Evolutionary conservation across 1,284 basidiomycete species (phyloP), one percentile per base, ranked within the genome.

Genomic region (Ceratobasidium sp.): DNA sequence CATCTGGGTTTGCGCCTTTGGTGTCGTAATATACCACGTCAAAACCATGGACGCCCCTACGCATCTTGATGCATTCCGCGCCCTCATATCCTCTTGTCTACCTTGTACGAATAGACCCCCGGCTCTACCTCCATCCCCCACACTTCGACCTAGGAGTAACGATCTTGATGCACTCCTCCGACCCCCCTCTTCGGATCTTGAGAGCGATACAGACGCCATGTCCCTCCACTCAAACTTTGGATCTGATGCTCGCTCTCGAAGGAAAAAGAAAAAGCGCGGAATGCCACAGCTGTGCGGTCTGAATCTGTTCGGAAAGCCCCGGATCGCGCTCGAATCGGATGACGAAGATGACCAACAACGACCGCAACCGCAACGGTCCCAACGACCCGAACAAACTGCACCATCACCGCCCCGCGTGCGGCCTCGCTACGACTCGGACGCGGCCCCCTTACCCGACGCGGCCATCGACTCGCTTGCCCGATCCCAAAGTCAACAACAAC

Each of bases 391-490:
- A 42, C 39, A 4, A 18, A 40, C 39, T 28, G n/a, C 33, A 33
- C 33, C 33, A 28, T 63, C 60, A 40, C n/a, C 51, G 5, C 68
- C 68, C 51, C 49, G 68, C 18, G 46, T 55, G n/a, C 49, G 70
- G 51, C 60, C 60, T 18, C 51, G 70, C 13, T 75, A 75, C 33
- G 71, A 75, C 28, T 75, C 71, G 28, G 71, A 75, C 58, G 71
- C 71, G 71, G 71, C 71, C 12, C 71, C 71, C 2, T 51, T 75
- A 44, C 71, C 71, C 60, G 71, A 75, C 61, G 40, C 71, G 23
- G 28, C 71, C 15, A 75, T 75, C 60, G 40, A 46, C 15, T 75
- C 70, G 40, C 70, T 72, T 42, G 33, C 70, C 3, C 18, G 55
- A 10, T 26, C 23, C 5, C 67, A 39, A 39, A 51, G 23, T 3